Evolutionary conservation across 2,329 filamentous ascomycete species (phyloP).

Genomic region (Colletotrichum sp.): DNA sequence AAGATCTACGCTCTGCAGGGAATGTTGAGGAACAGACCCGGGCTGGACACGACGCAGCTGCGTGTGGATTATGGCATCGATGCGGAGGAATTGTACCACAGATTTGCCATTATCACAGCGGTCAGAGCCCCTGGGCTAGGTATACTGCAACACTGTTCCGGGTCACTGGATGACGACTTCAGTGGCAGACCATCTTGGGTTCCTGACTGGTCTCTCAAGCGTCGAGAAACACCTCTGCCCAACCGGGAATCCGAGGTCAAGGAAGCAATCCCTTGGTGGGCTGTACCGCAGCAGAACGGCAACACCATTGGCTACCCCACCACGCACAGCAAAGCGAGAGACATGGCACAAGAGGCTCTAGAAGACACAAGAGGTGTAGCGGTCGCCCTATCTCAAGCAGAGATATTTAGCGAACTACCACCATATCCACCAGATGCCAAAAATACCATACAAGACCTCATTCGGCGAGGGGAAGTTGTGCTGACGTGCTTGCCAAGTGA

Average conservation of each 20-base stretch:
- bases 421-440: neutral
- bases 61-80: neutral
- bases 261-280: neutral
- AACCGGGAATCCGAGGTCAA: neutral
- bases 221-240: neutral
- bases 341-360: neutral
- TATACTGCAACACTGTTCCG: neutral
- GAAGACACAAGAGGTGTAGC: neutral
- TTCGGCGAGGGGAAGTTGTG: neutral
- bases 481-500: neutral
- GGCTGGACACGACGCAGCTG: neutral
- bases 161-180: neutral
- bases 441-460: neutral
- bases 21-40: neutral
- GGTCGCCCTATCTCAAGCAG: neutral
- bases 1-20: constrained; percentile 22
- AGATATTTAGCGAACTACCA: neutral
- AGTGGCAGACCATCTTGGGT: neutral
- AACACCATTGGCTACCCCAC: neutral
- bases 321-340: neutral
- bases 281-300: neutral
- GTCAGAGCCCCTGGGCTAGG: neutral
- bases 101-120: neutral
- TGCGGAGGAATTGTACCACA: neutral
- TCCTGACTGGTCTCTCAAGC: neutral